Conservation (phyloP, 495 filamentous ascomycete genomes). For the Bathelium albidoporum region DNA sequence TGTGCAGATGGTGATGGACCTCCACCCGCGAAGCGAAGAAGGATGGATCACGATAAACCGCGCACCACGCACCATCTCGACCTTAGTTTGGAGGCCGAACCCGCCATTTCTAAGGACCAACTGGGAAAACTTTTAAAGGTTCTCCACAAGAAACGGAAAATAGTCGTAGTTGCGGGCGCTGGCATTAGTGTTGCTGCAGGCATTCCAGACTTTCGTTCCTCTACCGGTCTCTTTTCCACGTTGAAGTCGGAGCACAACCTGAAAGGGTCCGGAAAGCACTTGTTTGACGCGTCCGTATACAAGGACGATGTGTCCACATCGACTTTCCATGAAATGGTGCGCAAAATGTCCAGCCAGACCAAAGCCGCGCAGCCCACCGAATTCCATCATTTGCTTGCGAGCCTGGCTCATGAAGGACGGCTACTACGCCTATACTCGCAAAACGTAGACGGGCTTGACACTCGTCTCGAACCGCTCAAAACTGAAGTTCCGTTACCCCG, state of each 20-base stretch:
- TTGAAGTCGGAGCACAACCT: slow-evolving; percentile 76
- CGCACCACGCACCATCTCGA: slow-evolving; percentile 70
- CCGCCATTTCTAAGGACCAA: slow-evolving; percentile 32
- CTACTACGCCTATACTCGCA: slow-evolving; percentile 90
- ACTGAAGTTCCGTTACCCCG: slow-evolving; percentile 61
- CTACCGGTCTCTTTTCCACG: slow-evolving; percentile 74
- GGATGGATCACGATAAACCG: slow-evolving; percentile 52
- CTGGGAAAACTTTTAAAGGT: slow-evolving; percentile 61
- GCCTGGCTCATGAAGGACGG: slow-evolving; percentile 76
- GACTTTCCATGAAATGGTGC: slow-evolving; percentile 92
- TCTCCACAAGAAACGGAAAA: slow-evolving; percentile 84
- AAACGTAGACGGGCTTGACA: slow-evolving; percentile 93
- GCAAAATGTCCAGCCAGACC: slow-evolving; percentile 66
- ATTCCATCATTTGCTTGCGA: slow-evolving; percentile 91
- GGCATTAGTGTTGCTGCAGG: slow-evolving; percentile 95
- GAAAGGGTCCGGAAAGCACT: slow-evolving; percentile 85
- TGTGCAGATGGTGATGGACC: slow-evolving; percentile 31
- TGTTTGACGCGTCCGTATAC: slow-evolving; percentile 97
- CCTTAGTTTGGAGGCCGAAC: slow-evolving; percentile 38
- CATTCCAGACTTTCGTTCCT: slow-evolving; percentile 94
- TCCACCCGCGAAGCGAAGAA: slow-evolving; percentile 64
- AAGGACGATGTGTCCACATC: slow-evolving; percentile 76
- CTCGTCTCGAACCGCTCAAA: slow-evolving; percentile 64
- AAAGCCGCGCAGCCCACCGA: slow-evolving; percentile 67
- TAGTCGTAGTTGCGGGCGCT: slow-evolving; percentile 91